Evolutionary conservation across 2,329 filamentous ascomycete genomes (phyloP).

Genomic region (Beauveria sp.): DNA sequence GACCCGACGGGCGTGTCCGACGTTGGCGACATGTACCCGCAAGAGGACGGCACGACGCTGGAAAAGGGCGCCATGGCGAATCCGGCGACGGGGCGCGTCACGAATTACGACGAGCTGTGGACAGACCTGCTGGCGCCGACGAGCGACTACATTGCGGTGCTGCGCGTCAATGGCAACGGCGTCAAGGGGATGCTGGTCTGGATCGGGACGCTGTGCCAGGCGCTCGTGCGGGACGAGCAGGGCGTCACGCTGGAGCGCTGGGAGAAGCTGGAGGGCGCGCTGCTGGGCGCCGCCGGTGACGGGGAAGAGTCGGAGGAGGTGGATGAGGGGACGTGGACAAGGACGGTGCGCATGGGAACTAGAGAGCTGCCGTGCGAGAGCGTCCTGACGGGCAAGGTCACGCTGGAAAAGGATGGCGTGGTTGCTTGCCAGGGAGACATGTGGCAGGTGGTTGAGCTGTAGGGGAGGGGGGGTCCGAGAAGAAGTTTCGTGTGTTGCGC

Average conservation of each 20-base stretch:
- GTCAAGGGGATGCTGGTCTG: conserved; percentile 44
- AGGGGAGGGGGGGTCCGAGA: not conserved
- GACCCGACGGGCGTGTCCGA: conserved; percentile 37
- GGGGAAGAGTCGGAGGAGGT: not conserved
- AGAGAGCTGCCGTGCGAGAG: conserved; percentile 27
- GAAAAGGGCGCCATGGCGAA: conserved; percentile 56
- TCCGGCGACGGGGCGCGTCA: conserved; percentile 40
- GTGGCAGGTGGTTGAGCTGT: conserved; percentile 29
- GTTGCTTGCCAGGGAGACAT: conserved; percentile 18
- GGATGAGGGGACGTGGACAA: conserved; percentile 25
- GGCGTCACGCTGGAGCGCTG: conserved; percentile 46
- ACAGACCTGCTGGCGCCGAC: conserved; percentile 32
- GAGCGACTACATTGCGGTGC: conserved; percentile 28
- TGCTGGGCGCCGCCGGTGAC: not conserved
- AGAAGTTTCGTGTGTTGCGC: not conserved
- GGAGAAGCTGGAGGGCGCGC: conserved; percentile 29
- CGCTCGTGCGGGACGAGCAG: conserved; percentile 39
- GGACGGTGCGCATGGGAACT: conserved; percentile 27
- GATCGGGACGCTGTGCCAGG: conserved; percentile 49
- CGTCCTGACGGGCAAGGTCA: conserved; percentile 14
- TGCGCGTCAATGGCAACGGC: conserved; percentile 29
- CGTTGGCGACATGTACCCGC: conserved; percentile 47
- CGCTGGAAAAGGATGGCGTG: conserved; percentile 14
- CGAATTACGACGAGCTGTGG: conserved; percentile 63
- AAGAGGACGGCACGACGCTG: conserved; percentile 33